Evolutionary conservation across 805 yeast genomes (phyloP).

Genomic region (Yarrowia hollandica): DNA sequence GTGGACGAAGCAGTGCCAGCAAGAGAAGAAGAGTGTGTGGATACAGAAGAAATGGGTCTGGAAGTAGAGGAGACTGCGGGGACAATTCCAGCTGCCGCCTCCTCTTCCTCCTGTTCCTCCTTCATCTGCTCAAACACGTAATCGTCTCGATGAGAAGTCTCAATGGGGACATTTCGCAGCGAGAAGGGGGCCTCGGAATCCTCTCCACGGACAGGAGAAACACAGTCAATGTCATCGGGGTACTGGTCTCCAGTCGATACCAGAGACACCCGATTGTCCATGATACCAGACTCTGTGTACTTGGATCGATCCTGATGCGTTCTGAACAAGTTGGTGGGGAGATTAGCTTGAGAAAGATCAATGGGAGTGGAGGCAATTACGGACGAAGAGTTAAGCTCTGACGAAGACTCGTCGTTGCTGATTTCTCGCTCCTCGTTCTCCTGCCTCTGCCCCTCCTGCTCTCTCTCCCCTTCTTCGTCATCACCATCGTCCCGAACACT

Average conservation of each 20-base stretch:
- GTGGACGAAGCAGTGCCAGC: conserved; percentile 8
- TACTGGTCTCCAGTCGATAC: conserved; percentile 4
- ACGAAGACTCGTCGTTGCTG: not conserved
- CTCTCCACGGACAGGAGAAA: conserved; percentile 1
- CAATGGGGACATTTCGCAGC: conserved; percentile 6
- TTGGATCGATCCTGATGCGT: conserved; percentile 19
- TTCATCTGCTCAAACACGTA: conserved; percentile 4
- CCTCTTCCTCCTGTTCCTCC: not conserved
- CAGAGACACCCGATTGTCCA: conserved; percentile 7
- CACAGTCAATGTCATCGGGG: conserved; percentile 13
- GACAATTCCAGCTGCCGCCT: not conserved
- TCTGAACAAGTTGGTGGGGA: conserved; percentile 14
- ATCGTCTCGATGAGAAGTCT: conserved; percentile 21
- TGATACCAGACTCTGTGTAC: not conserved
- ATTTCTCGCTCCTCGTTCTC: not conserved
- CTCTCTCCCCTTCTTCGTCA: not conserved
- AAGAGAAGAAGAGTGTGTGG: not conserved
- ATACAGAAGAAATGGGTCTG: not conserved
- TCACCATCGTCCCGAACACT: not conserved
- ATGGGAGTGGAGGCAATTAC: conserved; percentile 24
- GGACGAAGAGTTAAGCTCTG: not conserved
- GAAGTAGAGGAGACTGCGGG: not conserved
- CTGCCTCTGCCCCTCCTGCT: not conserved
- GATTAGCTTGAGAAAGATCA: not conserved
- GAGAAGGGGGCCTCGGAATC: not conserved